A percentile compares a stretch with the other conserved stretches of the same genome.
phyloP scores from a whole-genome alignment of 306 rosid species.

The Erythrophleum fordii region DNA sequence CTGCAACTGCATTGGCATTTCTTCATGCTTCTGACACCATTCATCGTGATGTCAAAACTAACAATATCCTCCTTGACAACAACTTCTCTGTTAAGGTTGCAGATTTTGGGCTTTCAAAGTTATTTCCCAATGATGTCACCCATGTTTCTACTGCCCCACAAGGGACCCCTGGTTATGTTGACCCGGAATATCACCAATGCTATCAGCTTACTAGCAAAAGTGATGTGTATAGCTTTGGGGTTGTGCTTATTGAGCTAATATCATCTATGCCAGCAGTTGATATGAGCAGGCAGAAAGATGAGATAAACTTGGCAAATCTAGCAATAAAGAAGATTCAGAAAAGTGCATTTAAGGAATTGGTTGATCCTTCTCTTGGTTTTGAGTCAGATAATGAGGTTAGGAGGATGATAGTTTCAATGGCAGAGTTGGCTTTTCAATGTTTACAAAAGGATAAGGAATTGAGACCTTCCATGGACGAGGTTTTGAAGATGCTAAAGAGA shows the following conservation, averaged over 20 bases:
- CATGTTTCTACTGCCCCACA: constrained; percentile 1
- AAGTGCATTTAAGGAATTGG: constrained; percentile 43
- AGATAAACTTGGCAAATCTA: constrained; percentile 58
- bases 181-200: background rate
- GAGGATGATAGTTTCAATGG: constrained; percentile 62
- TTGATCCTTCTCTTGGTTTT: constrained; percentile 51
- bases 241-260: background rate
- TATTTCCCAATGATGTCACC: background rate
- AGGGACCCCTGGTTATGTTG: background rate
- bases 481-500: constrained; percentile 51
- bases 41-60: constrained; percentile 48
- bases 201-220: background rate
- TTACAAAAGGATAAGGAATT: constrained; percentile 67
- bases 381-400: constrained; percentile 38
- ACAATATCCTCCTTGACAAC: constrained; percentile 55
- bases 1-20: constrained; percentile 55
- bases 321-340: constrained; percentile 49
- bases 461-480: constrained; percentile 78
- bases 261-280: constrained; percentile 48
- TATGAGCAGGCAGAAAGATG: constrained; percentile 50
- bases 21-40: constrained; percentile 64
- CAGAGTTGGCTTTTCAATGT: constrained; percentile 75
- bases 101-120: constrained; percentile 54
- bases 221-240: background rate
- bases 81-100: constrained; percentile 59